Base-by-base conservation (phyloP, 371 early-diverging fungal species). In the Actinomortierella ambigua region DNA sequence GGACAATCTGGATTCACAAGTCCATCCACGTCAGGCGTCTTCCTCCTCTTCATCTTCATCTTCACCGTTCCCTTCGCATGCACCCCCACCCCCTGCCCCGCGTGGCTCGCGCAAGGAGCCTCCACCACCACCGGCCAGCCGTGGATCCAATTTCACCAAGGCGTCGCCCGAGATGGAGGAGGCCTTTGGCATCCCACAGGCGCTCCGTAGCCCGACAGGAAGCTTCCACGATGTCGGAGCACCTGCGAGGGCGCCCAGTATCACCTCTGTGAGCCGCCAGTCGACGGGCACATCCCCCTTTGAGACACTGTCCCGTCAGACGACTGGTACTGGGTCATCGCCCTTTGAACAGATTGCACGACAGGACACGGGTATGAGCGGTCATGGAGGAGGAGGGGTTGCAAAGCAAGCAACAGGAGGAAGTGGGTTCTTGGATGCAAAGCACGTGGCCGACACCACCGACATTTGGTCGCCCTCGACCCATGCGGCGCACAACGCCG, bases 81-180 rank as follows among this genome's bases (percentile, higher is more conserved):
- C 61, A 3, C 73, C 73, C 14, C 66, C 73, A 15, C 57, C 57
- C 5, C 75, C 75, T n/a, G 75, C 67, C 17, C 75, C 75, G 24
- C 67, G 75, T 29, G 75, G 75, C 41, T 60, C 67, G n/a, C 50
- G 75, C n/a, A 73, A 73, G 61, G 75, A 73, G 41, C 67, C 75
- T 28, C 75, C 75, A 57, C 75, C 75, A 13, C 75, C 75, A 27
- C 75, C 75, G 22, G 75, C 67, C 13, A 73, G 75, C 49, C 75
- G 75, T 22, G 75, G 75, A n/a, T 59, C 60, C 11, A 53, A 50
- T 23, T 59, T 57, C 27, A 39, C 63, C 6, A 49, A 60, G n/a
- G 54, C 52, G 26, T 53, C 67, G 8, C 61, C 75, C 13, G 75
- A 73, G 28, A 67, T 56, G 5, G 75, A 69, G 24, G 75, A 73